Base-by-base conservation (phyloP, 805 yeast species). In the Osmozyma mogii region DNA sequence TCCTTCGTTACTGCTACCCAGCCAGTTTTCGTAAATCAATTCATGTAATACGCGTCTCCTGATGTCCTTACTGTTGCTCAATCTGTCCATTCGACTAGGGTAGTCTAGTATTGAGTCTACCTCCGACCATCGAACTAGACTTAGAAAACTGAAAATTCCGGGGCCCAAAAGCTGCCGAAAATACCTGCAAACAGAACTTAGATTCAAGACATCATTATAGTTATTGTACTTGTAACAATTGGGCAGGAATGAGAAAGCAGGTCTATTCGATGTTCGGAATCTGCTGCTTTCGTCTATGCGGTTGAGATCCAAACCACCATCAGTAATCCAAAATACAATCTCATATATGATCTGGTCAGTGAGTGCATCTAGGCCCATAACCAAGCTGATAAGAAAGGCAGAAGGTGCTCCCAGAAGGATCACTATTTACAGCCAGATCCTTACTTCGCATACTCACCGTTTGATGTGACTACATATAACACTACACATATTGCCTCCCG, bases 101-200 rank as follows among this genome's bases (percentile, higher is more conserved):
- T 34, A 33, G 1, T 44, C 37, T 24, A 56, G 31, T 6, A 52
- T 30, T 3, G 50, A 45, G 36, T 56, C 62, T 3, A 49, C 32
- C 29, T 49, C 52, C 30, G 52, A 54, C 14, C 31, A 23, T 15
- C 62, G 30, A 5, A 54, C 40, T 24, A 56, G 34, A 30, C 61
- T 56, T 5, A 47, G 11, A 11, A 36, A 35, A 6, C 26, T 27
- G 29, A 52, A 55, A 12, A 54, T 13, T 3, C 29, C 15, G 6
- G 43, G 44, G 0, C 51, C 56, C 9, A 51, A 28, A 10, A 38
- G 29, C 9, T 22, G 25, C 11, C 61, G 39, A 3, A 56, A 34
- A 6, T 30, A 30, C 8, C 27, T 30, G 27, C 60, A 54, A 9
- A 59, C 52, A 7, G 46, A 35, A 3, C 53, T 42, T 10, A 56